Evolutionary conservation across 805 yeast species (phyloP).

Genomic region (Hanseniaspora valbyensis): DNA sequence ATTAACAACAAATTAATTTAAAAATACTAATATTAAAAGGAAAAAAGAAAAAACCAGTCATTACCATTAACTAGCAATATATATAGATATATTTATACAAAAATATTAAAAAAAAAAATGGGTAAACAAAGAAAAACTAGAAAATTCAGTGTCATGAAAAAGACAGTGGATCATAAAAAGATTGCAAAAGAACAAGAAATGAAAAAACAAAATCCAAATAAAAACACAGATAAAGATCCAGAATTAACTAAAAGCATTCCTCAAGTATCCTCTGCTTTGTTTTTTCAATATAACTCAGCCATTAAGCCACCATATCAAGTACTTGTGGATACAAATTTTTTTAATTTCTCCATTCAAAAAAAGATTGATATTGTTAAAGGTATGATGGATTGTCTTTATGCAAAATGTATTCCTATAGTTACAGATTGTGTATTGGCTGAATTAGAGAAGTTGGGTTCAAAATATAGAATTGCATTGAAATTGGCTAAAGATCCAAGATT

Average conservation of each 20-base stretch:
- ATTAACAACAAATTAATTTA: too few species aligned
- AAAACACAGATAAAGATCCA: slow-evolving; percentile 46
- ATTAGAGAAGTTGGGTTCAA: slow-evolving; percentile 89
- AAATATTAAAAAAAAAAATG: slow-evolving; percentile 36
- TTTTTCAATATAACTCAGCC: slow-evolving; percentile 87
- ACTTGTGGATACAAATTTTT: slow-evolving; percentile 89
- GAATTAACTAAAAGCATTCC: slow-evolving; percentile 70
- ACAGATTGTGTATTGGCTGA: slow-evolving; percentile 99
- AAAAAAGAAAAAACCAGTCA: too few species aligned
- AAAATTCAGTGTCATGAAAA: slow-evolving; percentile 87
- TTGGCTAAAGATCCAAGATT: slow-evolving; percentile 91
- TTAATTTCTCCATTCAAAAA: slow-evolving; percentile 91
- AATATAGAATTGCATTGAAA: slow-evolving; percentile 81
- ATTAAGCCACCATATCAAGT: slow-evolving; percentile 98
- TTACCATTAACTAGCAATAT: too few species aligned
- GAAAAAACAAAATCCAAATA: slow-evolving; percentile 30
- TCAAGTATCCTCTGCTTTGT: slow-evolving; percentile 89
- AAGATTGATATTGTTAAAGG: slow-evolving; percentile 91
- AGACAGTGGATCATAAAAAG: slow-evolving; percentile 56
- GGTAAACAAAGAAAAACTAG: slow-evolving; percentile 96
- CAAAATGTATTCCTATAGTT: slow-evolving; percentile 88
- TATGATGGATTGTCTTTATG: slow-evolving; percentile 90
- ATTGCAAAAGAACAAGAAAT: slow-evolving; percentile 41
- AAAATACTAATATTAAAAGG: too few species aligned
- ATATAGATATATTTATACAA: too few species aligned